These are phyloP conservation scores for Cercospora nicotianae DNA, from an alignment of 2,329 filamentous ascomycete genomes.

Conservation along the genomic window DNA sequence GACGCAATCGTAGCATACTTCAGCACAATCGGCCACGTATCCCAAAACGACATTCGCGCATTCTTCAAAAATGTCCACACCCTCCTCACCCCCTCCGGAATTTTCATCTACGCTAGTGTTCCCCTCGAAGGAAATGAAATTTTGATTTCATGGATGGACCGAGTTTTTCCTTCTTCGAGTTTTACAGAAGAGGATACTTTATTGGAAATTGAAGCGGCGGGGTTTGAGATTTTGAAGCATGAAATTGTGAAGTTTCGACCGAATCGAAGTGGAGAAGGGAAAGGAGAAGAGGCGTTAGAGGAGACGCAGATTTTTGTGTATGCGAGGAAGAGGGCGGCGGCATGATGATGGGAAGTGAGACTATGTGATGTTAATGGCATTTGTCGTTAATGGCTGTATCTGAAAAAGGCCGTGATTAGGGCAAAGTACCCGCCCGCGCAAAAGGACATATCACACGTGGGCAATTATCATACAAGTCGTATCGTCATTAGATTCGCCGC, in stretches of 20 bases:
- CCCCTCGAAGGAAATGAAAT: constrained; percentile 1
- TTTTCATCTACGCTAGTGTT: constrained; percentile 10
- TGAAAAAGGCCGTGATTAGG: neutral
- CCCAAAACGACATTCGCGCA: neutral
- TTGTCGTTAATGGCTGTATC: neutral
- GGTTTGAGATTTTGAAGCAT: constrained; percentile 5
- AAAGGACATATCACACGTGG: neutral
- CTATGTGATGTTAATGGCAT: too few relatives aligned
- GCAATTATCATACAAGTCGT: neutral
- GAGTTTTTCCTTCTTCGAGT: neutral
- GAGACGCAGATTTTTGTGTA: constrained; percentile 8
- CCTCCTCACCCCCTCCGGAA: neutral
- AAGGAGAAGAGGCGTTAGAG: neutral
- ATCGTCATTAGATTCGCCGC: neutral
- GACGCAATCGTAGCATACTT: constrained; percentile 12
- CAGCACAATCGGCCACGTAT: constrained; percentile 1
- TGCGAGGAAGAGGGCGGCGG: neutral
- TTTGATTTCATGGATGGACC: constrained; percentile 6
- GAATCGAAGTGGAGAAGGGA: neutral
- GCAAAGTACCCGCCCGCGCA: neutral
- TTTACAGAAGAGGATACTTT: neutral
- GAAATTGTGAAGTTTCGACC: neutral
- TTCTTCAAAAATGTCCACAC: neutral
- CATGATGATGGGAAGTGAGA: too few relatives aligned
- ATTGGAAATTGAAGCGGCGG: neutral